phyloP scores from a whole-genome alignment of 2,329 filamentous ascomycete genomes.

The Colletotrichum musicola region DNA sequence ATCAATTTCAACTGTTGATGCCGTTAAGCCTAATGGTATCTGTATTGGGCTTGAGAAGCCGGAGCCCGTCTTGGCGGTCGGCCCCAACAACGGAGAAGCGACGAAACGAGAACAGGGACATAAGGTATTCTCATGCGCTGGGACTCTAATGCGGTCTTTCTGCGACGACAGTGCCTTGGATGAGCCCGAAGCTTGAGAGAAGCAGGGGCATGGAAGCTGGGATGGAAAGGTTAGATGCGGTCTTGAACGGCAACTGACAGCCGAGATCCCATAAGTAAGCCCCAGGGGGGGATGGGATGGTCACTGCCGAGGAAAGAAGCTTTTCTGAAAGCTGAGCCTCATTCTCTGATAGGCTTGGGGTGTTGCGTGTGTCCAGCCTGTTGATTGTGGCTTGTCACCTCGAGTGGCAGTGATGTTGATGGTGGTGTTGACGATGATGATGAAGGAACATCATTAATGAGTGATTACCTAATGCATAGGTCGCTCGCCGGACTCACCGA shows the following conservation, averaged over 20 bases:
- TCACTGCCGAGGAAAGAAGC: neutral
- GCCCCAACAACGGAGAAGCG: too few relatives aligned
- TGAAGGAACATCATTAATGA: neutral
- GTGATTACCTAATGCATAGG: conserved; percentile 21
- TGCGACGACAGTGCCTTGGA: conserved; percentile 9
- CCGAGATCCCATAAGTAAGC: neutral
- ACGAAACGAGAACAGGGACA: too few relatives aligned
- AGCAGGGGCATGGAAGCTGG: neutral
- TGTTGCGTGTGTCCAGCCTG: neutral
- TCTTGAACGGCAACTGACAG: neutral
- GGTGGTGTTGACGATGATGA: neutral
- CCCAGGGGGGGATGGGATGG: neutral
- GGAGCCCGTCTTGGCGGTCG: conserved; percentile 12
- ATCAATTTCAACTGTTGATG: too few relatives aligned
- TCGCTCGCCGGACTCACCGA: neutral
- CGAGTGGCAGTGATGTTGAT: neutral
- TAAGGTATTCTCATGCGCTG: neutral
- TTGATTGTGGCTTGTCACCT: neutral
- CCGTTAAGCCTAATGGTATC: too few relatives aligned
- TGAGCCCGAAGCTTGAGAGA: neutral
- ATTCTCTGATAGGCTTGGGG: neutral
- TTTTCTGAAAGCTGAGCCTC: neutral
- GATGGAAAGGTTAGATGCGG: neutral
- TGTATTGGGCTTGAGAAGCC: too few relatives aligned
- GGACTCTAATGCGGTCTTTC: neutral